Evolutionary conservation across 2,329 filamentous ascomycete genomes (phyloP).

Genomic region (Botrytis galanthina): DNA sequence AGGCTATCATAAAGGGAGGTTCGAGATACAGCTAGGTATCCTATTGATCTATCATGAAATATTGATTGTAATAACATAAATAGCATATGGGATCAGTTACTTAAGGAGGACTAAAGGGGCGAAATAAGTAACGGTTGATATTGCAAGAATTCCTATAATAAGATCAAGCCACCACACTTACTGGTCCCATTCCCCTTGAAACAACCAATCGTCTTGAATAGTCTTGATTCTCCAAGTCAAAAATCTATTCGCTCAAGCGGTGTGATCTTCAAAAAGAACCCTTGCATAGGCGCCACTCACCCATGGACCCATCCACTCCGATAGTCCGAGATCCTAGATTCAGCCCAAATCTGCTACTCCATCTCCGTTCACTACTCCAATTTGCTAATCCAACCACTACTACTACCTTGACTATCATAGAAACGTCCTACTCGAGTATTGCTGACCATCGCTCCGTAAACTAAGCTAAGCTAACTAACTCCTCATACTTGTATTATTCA

Average conservation of each 20-base stretch:
- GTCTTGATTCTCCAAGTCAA: neutral
- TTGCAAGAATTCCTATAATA: constrained; percentile 6
- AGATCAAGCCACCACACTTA: constrained; percentile 7
- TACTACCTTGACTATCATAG: neutral
- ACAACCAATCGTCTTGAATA: constrained; percentile 13
- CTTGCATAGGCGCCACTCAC: constrained; percentile 19
- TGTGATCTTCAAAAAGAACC: constrained; percentile 12
- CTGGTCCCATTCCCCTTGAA: constrained; percentile 8
- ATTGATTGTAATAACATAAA: neutral
- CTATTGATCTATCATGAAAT: neutral
- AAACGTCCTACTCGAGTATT: neutral
- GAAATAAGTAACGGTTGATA: neutral
- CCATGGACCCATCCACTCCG: neutral
- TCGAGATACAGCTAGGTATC: neutral
- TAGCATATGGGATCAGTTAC: neutral
- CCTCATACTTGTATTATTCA: neutral
- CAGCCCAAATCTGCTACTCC: neutral
- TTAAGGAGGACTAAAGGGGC: neutral
- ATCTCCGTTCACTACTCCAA: neutral
- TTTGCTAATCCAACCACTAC: neutral
- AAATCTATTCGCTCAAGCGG: constrained; percentile 13
- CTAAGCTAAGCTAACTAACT: neutral
- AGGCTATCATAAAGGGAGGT: neutral
- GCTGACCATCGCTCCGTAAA: neutral
- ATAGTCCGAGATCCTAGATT: constrained; percentile 14